A percentile compares a stretch with the other conserved stretches of the same genome.
phyloP scores from a whole-genome alignment of 345 rosid genomes.

The Nephelium lappaceum region DNA sequence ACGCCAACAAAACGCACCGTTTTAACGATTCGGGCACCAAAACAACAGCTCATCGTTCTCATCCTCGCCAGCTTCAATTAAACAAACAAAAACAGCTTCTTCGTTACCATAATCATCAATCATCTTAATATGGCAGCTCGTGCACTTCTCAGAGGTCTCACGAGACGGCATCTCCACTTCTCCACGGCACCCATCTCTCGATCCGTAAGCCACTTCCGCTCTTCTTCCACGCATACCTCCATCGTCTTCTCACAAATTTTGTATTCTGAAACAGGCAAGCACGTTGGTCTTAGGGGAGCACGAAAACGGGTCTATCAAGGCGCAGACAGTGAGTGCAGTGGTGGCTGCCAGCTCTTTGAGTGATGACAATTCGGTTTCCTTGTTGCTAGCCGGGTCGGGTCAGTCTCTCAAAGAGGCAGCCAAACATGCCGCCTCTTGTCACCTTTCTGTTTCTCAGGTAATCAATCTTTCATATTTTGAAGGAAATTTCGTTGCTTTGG shows the following conservation, averaged over 20 bases:
- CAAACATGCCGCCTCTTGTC: constrained; percentile 67
- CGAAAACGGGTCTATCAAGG: constrained; percentile 68
- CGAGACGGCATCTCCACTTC: constrained; percentile 14
- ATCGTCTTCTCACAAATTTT: background rate
- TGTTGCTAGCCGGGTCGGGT: constrained; percentile 88
- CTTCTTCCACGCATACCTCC: background rate
- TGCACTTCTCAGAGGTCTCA: constrained; percentile 15
- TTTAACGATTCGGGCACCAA: no score
- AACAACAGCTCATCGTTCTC: no score
- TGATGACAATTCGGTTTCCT: constrained; percentile 54
- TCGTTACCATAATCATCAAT: no score
- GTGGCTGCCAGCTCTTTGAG: constrained; percentile 71
- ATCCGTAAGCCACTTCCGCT: constrained; percentile 31
- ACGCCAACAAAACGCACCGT: no score
- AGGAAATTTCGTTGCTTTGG: background rate
- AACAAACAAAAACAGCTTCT: no score
- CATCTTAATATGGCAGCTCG: constrained; percentile 27
- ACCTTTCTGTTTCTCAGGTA: constrained; percentile 82
- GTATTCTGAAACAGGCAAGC: constrained; percentile 50
- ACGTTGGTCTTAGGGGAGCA: constrained; percentile 82
- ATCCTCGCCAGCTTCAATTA: no score
- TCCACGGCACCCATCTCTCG: constrained; percentile 24
- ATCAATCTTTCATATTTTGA: background rate
- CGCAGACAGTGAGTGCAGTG: constrained; percentile 68
- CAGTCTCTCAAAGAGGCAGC: constrained; percentile 78